Evolutionary conservation across 2,329 filamentous ascomycete species (phyloP), one percentile per base, ranked within the genome.

Genomic region (Colletotrichum destructivum): DNA sequence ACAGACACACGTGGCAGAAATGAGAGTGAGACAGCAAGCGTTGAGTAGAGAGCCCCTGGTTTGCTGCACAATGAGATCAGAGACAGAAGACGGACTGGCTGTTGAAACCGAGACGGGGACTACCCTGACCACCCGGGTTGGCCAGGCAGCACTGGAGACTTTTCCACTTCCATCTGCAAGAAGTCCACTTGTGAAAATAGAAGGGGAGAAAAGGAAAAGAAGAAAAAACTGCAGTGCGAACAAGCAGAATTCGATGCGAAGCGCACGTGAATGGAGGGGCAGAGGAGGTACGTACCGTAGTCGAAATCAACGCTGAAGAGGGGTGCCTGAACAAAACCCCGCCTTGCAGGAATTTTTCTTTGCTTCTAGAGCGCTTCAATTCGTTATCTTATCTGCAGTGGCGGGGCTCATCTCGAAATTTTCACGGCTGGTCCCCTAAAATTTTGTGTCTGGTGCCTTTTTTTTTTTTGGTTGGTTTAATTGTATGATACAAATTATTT

Each of bases 401-500:
- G 71, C 64, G 72, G 72, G 69, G 72, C 69, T 60, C 26, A 62
- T 65, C 69, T 68, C 69, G 69, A 73, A 73, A 72, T 73, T 73
- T 73, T 73, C 69, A 64, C 59, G 44, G 31, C 40, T 69, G 65
- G 69, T 72, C 69, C 69, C 69, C 55, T 72, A 60, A 57, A 71
- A 66, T 44, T 72, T 72, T 69, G 69, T 61, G 65, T 69, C 26
- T 46, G 44, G 64, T 60, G 47, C 54, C 51, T 56, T 52, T n/a
- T 46, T 38, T 44, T 38, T 11, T 56, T 38, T 11, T 23, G 35
- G 11, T 44, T 55, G 40, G 23, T 54, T 18, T 42, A 18, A 46
- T 65, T 57, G 47, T 60, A 31, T 49, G 61, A 42, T 31, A 31
- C 13, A 26, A 15, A 9, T 31, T 60, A 23, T 40, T 62, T 62